phyloP scores from a whole-genome alignment of 1,284 basidiomycete species.

The Malassezia globosa region DNA sequence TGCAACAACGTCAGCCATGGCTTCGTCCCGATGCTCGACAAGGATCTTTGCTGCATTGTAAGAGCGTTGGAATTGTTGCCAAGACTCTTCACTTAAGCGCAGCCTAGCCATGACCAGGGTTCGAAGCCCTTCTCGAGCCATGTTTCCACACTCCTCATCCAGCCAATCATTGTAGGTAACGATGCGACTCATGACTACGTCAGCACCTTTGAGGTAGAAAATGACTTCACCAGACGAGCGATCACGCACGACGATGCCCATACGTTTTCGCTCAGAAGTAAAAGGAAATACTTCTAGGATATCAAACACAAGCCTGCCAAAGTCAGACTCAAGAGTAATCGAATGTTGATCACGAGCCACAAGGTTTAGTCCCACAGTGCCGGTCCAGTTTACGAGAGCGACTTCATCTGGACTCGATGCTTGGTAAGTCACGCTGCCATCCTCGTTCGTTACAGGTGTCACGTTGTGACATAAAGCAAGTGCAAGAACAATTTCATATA shows the following conservation, averaged over 20 bases:
- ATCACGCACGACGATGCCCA: constrained; percentile 92
- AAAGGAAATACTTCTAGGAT: constrained; percentile 90
- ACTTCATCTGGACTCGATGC: constrained; percentile 98
- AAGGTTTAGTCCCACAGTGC: constrained; percentile 80
- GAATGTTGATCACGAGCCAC: constrained; percentile 73
- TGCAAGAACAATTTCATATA: constrained; percentile 85
- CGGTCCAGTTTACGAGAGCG: constrained; percentile 96
- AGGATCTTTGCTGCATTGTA: constrained; percentile 67
- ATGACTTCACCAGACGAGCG: constrained; percentile 62
- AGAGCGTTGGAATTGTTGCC: constrained; percentile 62
- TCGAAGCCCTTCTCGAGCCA: constrained; percentile 89
- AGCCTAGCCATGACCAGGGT: constrained; percentile 87
- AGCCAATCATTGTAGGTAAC: constrained; percentile 97
- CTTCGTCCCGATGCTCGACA: constrained; percentile 59
- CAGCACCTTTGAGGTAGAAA: constrained; percentile 93
- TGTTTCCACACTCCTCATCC: constrained; percentile 95
- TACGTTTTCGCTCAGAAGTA: constrained; percentile 95
- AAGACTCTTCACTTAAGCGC: constrained; percentile 60
- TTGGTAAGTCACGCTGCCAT: constrained; percentile 87
- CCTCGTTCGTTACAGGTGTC: constrained; percentile 86
- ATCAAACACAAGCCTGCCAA: constrained; percentile 57
- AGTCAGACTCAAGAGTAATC: constrained; percentile 52
- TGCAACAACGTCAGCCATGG: constrained; percentile 62
- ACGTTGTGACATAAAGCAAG: constrained; percentile 96
- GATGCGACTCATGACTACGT: constrained; percentile 88